phyloP scores from a whole-genome alignment of 176 grass and related monocot species.

The Aegilops speltoides region DNA sequence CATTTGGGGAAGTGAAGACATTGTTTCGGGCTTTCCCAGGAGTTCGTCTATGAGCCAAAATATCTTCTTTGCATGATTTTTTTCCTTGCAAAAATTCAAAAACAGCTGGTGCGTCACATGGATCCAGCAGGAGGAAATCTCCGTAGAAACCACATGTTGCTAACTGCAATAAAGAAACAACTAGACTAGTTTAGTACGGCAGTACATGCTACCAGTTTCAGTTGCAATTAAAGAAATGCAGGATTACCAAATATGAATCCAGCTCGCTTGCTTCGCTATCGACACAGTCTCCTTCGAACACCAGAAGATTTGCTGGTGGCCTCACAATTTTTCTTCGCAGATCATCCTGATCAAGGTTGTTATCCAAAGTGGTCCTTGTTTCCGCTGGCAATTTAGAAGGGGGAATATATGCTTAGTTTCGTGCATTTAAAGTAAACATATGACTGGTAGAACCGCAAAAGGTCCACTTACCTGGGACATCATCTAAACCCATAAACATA shows the following conservation, averaged over 20 bases:
- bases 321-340: constrained; percentile 48
- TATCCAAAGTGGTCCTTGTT: constrained; percentile 68
- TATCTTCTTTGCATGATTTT: constrained; percentile 39
- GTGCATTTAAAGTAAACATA: constrained; percentile 18
- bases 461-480: constrained; percentile 68
- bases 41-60: constrained; percentile 2
- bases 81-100: constrained; percentile 76
- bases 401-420: constrained; percentile 14
- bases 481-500: constrained; percentile 79
- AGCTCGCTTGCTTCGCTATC: constrained; percentile 83
- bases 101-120: constrained; percentile 77
- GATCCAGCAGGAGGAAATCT: constrained; percentile 87
- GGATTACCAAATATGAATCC: constrained; percentile 84
- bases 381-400: constrained; percentile 55
- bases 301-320: constrained; percentile 91
- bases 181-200: constrained; percentile 30
- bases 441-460: not conserved
- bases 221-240: constrained; percentile 32
- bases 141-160: constrained; percentile 87
- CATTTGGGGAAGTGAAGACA: constrained; percentile 56
- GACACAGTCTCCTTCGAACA: constrained; percentile 94
- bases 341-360: constrained; percentile 47
- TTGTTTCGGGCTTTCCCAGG: constrained; percentile 48
- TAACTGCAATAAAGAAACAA: constrained; percentile 66
- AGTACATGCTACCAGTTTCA: constrained; percentile 19